Evolutionary conservation across 257 asterid genomes (phyloP).

Genomic region (Fraxinus cuspidata): DNA sequence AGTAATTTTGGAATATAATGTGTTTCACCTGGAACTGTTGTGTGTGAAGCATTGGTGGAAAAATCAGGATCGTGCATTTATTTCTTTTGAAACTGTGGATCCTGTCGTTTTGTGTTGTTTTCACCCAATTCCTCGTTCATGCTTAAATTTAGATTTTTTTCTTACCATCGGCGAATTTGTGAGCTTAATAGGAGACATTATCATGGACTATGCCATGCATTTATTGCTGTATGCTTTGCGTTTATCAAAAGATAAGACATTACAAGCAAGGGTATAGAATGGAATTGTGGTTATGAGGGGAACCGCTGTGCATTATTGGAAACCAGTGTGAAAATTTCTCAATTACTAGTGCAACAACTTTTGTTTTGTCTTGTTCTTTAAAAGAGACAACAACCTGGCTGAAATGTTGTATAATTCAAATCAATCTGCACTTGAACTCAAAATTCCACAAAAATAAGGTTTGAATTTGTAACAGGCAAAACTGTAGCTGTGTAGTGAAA

Average conservation of each 20-base stretch:
- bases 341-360: neutral
- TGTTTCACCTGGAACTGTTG: neutral
- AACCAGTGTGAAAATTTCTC: neutral
- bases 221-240: neutral
- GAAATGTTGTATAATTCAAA: neutral
- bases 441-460: neutral
- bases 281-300: neutral
- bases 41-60: neutral
- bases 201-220: neutral
- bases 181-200: neutral
- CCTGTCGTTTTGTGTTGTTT: slow-evolving; percentile 17
- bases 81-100: neutral
- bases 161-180: neutral
- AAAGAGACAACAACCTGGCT: neutral
- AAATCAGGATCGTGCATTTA: slow-evolving; percentile 3
- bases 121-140: neutral
- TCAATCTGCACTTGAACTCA: neutral
- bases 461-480: neutral
- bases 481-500: neutral
- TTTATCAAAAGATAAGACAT: neutral
- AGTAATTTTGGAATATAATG: neutral
- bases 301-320: neutral
- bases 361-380: neutral
- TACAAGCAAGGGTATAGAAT: neutral
- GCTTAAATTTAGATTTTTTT: neutral